Evolutionary conservation across 345 rosid species (phyloP).

Genomic region (Odontarrhena argentea): DNA sequence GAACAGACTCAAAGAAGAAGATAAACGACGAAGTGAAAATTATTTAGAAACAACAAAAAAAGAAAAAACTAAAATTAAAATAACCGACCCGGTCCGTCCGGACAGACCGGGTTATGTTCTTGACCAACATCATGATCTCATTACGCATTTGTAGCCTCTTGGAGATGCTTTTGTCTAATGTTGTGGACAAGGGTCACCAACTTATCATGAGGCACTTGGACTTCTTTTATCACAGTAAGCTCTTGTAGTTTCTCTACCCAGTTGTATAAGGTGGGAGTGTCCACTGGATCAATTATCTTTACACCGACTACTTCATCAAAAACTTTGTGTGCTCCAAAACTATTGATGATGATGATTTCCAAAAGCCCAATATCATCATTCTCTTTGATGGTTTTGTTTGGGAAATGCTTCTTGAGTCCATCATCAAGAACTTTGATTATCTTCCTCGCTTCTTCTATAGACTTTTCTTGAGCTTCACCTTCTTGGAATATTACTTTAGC

Average conservation of each 20-base stretch:
- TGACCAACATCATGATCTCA: constrained; percentile 1
- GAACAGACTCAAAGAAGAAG: background rate
- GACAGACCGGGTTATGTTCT: background rate
- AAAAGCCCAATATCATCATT: constrained; percentile 36
- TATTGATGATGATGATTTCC: constrained; percentile 40
- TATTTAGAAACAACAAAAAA: too few relatives aligned
- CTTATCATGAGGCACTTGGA: constrained; percentile 41
- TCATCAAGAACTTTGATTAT: constrained; percentile 46
- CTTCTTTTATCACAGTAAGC: constrained; percentile 38
- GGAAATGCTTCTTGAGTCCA: constrained; percentile 36
- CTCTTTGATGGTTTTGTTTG: background rate
- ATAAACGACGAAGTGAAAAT: background rate
- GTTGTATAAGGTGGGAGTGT: constrained; percentile 33
- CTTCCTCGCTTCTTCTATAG: constrained; percentile 38
- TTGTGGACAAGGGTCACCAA: constrained; percentile 22
- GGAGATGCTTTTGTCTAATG: constrained; percentile 28
- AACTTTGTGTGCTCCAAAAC: constrained; percentile 38
- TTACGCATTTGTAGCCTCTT: constrained; percentile 29
- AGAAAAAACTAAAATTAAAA: background rate
- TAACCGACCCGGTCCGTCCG: background rate
- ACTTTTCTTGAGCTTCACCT: constrained; percentile 45
- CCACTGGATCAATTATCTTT: constrained; percentile 33
- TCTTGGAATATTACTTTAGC: constrained; percentile 16
- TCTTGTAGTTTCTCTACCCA: constrained; percentile 40
- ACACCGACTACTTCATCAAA: constrained; percentile 34